Base-by-base conservation (phyloP, 768 basidiomycete genomes). In the Pleurotus salmoneostramineus region DNA sequence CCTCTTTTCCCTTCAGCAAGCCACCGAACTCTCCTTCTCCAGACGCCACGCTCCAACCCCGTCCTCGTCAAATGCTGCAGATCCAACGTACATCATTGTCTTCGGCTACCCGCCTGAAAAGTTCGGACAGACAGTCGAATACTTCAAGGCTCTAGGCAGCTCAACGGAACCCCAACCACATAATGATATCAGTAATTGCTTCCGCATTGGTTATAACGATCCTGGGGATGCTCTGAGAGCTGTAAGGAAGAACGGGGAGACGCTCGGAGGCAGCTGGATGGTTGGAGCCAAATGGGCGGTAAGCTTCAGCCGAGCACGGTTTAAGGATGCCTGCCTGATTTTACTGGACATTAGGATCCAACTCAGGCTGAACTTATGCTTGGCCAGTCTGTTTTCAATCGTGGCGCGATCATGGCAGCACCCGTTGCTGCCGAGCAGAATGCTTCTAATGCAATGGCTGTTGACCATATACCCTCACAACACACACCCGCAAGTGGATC, bases 101-200 rank as follows among this genome's bases (percentile, higher is more conserved):
- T 95, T 93, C 60, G 93, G 93, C n/a, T 95, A 93, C 67, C 92
- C 93, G 4, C 75, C 83, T 34, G 89, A 93, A 69, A 85, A 85
- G 65, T 89, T 88, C 68, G 83, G 81, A 54, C 66, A 85, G 12
- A 84, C 88, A 0, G 83, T 82, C 12, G 88, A 89, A 64, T 89
- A 89, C 69, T 89, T 92, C 75, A 81, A 80, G 62, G 83, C 85
- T 1, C 72, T 95, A 6, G 91, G 90, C 6, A 82, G 83, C 11
- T 73, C 85, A 35, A 87, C 88, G 2, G 87, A 88, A 14, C 77
- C 87, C 0, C 85, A 91, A 48, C 81, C 80, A 7, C 83, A 87
- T 65, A 69, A 76, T 0, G 88, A 91, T 44, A 82, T 93, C 15
- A 68, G 77, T 21, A 95, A 95, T 68, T 93, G 90, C 73, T 92